phyloP scores from a whole-genome alignment of 2,329 filamentous ascomycete species.

The Didymellaceae sp. region DNA sequence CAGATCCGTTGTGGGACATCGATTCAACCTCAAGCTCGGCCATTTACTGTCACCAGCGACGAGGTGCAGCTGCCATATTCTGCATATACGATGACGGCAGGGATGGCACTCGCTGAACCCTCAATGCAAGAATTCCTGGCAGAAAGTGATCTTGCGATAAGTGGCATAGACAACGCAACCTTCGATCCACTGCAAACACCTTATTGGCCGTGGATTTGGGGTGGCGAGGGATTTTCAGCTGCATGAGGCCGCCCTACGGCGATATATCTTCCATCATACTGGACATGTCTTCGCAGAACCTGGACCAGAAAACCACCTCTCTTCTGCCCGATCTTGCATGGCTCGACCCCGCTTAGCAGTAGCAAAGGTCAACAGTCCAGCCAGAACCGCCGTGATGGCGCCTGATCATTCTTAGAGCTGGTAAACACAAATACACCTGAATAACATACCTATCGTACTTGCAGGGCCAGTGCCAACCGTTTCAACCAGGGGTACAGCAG shows the following conservation, averaged over 20 bases:
- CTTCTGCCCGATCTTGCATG: constrained; percentile 24
- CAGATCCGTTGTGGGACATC: constrained; percentile 27
- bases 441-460: constrained; percentile 21
- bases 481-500: constrained; percentile 37
- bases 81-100: constrained; percentile 19
- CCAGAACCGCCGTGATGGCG: constrained; percentile 16
- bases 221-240: constrained; percentile 14
- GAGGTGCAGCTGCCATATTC: not conserved
- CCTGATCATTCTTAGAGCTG: constrained; percentile 1
- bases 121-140: constrained; percentile 25
- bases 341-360: constrained; percentile 17
- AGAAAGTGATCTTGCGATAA: constrained; percentile 21
- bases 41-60: not conserved
- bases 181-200: constrained; percentile 22
- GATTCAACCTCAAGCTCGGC: constrained; percentile 7
- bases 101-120: constrained; percentile 27
- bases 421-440: not conserved
- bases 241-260: no score
- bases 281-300: not conserved
- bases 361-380: constrained; percentile 17
- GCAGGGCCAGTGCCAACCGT: constrained; percentile 34
- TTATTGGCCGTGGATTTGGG: constrained; percentile 26
- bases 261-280: no score
- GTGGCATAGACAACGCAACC: constrained; percentile 19
- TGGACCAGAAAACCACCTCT: not conserved